A percentile compares a stretch with the other conserved stretches of the same genome.
Evolutionary conservation across 768 basidiomycete genomes (phyloP).

Genomic region (Lactifluus echinatus): DNA sequence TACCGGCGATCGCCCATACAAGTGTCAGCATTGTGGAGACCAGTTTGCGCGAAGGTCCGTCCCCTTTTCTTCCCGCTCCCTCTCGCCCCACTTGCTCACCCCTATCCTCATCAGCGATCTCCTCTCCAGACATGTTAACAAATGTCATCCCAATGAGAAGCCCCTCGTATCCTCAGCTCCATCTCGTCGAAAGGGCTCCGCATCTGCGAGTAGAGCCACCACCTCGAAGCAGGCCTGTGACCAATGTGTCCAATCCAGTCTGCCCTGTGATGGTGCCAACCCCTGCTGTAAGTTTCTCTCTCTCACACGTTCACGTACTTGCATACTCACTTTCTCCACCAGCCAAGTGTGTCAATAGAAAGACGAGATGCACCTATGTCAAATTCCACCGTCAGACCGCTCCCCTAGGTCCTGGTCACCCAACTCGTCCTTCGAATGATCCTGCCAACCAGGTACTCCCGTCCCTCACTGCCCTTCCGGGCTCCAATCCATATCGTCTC

Average conservation of each 20-base stretch:
- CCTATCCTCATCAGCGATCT: conserved; percentile 51
- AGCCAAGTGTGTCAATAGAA: conserved; percentile 71
- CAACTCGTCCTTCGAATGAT: conserved; percentile 21
- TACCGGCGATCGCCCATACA: conserved; percentile 85
- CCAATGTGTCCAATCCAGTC: conserved; percentile 66
- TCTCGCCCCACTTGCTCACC: background rate
- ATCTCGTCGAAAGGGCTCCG: conserved; percentile 55
- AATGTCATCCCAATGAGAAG: conserved; percentile 78
- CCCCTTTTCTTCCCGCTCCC: background rate
- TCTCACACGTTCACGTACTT: conserved; percentile 4
- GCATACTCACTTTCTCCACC: conserved; percentile 2
- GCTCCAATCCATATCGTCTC: conserved; percentile 10
- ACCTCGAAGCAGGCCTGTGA: conserved; percentile 82
- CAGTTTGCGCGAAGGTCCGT: conserved; percentile 77
- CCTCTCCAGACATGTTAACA: conserved; percentile 79
- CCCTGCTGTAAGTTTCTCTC: conserved; percentile 47
- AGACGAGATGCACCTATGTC: conserved; percentile 68
- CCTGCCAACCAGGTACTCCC: conserved; percentile 5
- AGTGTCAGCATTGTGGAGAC: conserved; percentile 81
- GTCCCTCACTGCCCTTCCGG: conserved; percentile 8
- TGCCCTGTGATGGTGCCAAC: conserved; percentile 73
- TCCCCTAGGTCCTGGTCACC: conserved; percentile 66
- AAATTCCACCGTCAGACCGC: conserved; percentile 80
- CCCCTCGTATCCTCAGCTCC: conserved; percentile 33
- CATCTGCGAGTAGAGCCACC: conserved; percentile 60